Evolutionary conservation across 2,329 filamentous ascomycete genomes (phyloP).

Genomic region (Ophidiomyces ophidiicola): DNA sequence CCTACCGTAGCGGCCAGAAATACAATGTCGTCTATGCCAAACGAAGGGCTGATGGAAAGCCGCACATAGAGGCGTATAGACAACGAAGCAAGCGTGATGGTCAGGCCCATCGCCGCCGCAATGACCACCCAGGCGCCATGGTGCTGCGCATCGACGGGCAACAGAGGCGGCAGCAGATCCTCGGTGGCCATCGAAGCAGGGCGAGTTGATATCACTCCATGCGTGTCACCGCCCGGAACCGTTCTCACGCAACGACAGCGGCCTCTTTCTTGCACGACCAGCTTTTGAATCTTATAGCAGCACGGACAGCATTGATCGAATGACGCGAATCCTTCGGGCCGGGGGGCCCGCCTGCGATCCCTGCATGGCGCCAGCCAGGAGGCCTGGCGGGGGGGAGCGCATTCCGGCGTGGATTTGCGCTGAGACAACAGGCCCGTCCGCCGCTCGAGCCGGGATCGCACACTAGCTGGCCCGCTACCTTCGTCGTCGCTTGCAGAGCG

Average conservation of each 20-base stretch:
- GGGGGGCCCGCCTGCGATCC: too few species aligned
- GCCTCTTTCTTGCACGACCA: neutral
- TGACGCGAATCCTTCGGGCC: too few species aligned
- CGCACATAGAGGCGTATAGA: conserved; percentile 30
- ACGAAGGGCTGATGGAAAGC: conserved; percentile 22
- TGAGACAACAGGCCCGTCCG: too few species aligned
- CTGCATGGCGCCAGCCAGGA: too few species aligned
- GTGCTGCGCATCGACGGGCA: conserved; percentile 29
- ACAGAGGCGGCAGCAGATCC: conserved; percentile 26
- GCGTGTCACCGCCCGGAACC: neutral
- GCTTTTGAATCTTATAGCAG: neutral
- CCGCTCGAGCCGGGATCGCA: too few species aligned
- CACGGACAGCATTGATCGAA: too few species aligned
- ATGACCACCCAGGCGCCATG: conserved; percentile 33
- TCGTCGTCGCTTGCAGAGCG: too few species aligned
- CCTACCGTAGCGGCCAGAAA: conserved; percentile 25
- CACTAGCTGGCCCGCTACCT: too few species aligned
- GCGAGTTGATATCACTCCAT: neutral
- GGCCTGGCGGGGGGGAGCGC: too few species aligned
- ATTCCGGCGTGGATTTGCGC: too few species aligned
- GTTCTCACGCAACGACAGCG: neutral
- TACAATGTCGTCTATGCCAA: conserved; percentile 26
- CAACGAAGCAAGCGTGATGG: conserved; percentile 26
- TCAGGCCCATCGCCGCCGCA: conserved; percentile 27
- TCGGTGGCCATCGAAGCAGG: conserved; percentile 1